These are phyloP conservation scores for Epichloe sibirici DNA, from an alignment of 2,329 filamentous ascomycete species.

Conservation along the genomic window DNA sequence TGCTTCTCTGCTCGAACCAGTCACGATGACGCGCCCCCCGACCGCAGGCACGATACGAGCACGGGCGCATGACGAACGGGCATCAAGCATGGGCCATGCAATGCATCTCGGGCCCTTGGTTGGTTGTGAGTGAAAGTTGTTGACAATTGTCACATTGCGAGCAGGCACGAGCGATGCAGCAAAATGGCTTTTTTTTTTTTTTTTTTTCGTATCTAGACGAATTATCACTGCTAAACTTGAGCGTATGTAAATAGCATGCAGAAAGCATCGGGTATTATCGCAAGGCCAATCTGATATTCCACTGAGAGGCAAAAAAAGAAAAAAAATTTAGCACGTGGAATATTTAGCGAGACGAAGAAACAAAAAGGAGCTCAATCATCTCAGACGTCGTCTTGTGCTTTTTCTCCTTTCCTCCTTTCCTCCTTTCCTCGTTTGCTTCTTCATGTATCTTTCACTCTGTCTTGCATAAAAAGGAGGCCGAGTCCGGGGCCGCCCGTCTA, in stretches of 20 bases:
- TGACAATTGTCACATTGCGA: too few relatives aligned
- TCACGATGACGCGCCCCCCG: too few relatives aligned
- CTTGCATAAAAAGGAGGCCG: background rate
- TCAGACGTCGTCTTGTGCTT: background rate
- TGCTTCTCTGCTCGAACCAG: too few relatives aligned
- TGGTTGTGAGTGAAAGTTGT: too few relatives aligned
- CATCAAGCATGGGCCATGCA: too few relatives aligned
- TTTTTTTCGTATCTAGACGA: too few relatives aligned
- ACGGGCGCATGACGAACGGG: too few relatives aligned
- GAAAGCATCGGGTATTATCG: background rate
- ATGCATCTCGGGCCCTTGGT: too few relatives aligned
- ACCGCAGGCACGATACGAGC: too few relatives aligned
- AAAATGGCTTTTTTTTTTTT: background rate
- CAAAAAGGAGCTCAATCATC: background rate
- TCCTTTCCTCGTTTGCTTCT: background rate
- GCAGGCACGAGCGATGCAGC: too few relatives aligned
- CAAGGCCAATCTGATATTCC: background rate
- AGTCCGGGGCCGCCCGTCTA: constrained; percentile 9
- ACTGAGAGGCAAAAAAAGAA: background rate
- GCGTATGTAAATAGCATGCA: background rate
- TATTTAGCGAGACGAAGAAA: background rate
- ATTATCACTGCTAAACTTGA: too few relatives aligned
- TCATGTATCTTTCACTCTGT: background rate
- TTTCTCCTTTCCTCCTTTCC: background rate
- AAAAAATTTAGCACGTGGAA: background rate